Evolutionary conservation across 371 early-diverging fungal species (phyloP).

Genomic region (Smittium mucronatum): DNA sequence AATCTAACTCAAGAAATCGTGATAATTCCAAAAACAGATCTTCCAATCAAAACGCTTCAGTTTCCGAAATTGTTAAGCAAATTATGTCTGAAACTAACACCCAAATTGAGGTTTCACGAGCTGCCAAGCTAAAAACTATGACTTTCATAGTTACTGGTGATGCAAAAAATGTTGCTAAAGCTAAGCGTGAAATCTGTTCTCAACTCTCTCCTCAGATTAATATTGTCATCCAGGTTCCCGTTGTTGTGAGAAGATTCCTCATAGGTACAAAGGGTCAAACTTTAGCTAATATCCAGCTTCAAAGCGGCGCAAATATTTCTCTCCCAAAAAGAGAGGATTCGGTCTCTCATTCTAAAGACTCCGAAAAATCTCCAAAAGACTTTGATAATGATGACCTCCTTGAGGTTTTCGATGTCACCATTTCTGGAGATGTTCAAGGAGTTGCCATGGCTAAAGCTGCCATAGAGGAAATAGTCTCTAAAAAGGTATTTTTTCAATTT

Average conservation of each 20-base stretch:
- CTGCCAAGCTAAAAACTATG: conserved; percentile 55
- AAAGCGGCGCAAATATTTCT: conserved; percentile 64
- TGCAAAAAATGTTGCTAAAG: conserved; percentile 56
- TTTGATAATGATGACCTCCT: conserved; percentile 38
- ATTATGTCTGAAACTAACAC: conserved; percentile 58
- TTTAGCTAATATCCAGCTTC: conserved; percentile 54
- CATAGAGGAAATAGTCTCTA: conserved; percentile 66
- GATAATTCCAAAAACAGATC: conserved; percentile 21
- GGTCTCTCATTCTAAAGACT: conserved; percentile 36
- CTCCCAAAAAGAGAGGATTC: conserved; percentile 42
- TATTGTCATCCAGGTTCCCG: conserved; percentile 58
- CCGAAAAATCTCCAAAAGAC: conserved; percentile 33
- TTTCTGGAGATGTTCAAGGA: conserved; percentile 75
- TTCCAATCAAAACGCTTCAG: conserved; percentile 40
- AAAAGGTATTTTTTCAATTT: conserved; percentile 28
- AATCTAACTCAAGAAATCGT: conserved; percentile 9
- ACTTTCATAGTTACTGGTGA: conserved; percentile 77
- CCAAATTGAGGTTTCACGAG: conserved; percentile 74
- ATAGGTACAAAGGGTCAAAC: conserved; percentile 75
- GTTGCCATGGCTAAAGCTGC: conserved; percentile 72
- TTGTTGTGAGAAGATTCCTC: conserved; percentile 63
- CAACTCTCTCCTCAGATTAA: conserved; percentile 62
- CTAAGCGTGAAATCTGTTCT: conserved; percentile 62
- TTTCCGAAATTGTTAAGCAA: conserved; percentile 54
- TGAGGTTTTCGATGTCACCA: conserved; percentile 46